Conservation (phyloP, 73 alveolate species). For the Effrenium voratum region DNA sequence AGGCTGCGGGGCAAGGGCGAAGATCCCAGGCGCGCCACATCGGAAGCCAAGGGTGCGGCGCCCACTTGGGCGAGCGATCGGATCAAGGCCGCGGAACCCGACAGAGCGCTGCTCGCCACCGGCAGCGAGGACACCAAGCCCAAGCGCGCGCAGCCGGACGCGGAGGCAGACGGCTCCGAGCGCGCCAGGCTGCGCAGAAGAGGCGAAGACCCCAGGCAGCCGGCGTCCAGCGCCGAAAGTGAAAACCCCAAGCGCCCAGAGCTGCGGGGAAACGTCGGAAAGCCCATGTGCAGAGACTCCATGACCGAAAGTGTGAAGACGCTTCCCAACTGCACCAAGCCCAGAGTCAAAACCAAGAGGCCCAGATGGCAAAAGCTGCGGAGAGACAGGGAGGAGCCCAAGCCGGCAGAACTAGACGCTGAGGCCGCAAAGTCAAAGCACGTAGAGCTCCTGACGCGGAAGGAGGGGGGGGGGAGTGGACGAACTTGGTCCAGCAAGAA, state of each 20-base stretch:
- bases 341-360: not conserved
- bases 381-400: not conserved
- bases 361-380: not conserved
- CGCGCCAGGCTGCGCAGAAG: not conserved
- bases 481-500: too few species aligned
- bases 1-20: not conserved
- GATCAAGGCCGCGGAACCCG: not conserved
- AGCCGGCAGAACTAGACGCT: not conserved
- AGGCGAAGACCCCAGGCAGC: not conserved
- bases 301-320: slow-evolving; percentile 2
- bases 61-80: slow-evolving; percentile 10
- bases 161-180: not conserved
- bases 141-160: not conserved
- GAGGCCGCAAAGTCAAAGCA: not conserved
- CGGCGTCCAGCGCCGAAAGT: not conserved
- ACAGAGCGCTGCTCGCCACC: not conserved
- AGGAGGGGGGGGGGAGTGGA: too few species aligned
- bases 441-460: not conserved
- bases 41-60: not conserved
- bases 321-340: not conserved
- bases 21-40: not conserved
- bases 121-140: not conserved
- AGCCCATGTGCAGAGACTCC: not conserved
- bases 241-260: not conserved
- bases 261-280: not conserved